phyloP scores from a whole-genome alignment of 1,284 basidiomycete genomes.

The Puccinia coronata region DNA sequence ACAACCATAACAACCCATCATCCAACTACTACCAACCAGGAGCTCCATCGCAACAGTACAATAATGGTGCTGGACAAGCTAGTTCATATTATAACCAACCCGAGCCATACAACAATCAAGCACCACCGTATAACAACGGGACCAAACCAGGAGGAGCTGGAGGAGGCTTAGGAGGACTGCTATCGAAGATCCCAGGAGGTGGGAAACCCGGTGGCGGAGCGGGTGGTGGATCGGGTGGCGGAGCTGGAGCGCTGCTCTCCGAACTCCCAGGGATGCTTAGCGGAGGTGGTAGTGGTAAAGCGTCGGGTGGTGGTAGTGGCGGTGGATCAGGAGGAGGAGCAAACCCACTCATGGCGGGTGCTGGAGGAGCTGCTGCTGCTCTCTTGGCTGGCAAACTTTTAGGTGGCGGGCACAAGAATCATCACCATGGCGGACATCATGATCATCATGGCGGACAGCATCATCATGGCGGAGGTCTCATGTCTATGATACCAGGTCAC shows the following conservation, averaged over 20 bases:
- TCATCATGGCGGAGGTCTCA: conserved; percentile 19
- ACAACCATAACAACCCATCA: too few species aligned
- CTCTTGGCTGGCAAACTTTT: conserved; percentile 12
- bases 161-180: conserved; percentile 10
- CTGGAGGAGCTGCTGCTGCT: conserved; percentile 12
- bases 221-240: not conserved
- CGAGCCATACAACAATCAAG: conserved; percentile 9
- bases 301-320: not conserved
- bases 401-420: conserved; percentile 7
- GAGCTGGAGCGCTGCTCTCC: not conserved
- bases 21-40: too few species aligned
- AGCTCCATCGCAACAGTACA: too few species aligned
- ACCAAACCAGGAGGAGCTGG: not conserved
- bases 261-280: conserved; percentile 22
- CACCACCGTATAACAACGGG: not conserved
- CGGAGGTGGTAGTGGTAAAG: conserved; percentile 6
- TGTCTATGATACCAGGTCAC: not conserved
- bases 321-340: not conserved
- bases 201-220: not conserved
- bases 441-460: not conserved
- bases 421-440: conserved; percentile 3
- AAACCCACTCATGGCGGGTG: conserved; percentile 26
- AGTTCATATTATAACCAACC: conserved; percentile 19
- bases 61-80: not conserved
- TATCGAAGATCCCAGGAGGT: conserved; percentile 36